Conservation (phyloP, 2,329 filamentous ascomycete genomes). For the Sporothrix phasma region DNA sequence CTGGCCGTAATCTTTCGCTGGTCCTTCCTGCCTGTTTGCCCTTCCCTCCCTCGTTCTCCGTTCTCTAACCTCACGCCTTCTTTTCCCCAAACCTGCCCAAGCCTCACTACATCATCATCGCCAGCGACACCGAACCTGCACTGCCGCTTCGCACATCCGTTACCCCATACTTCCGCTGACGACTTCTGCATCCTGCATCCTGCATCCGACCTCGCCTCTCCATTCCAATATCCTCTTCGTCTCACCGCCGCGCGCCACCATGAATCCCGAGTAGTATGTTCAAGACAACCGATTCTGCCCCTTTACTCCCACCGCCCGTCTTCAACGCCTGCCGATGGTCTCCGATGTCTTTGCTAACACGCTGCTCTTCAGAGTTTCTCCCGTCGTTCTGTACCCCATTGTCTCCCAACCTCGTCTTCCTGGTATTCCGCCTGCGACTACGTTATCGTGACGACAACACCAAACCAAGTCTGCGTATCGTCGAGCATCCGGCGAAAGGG, state of each 20-base stretch:
- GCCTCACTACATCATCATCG: background rate
- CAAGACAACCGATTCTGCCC: constrained; percentile 11
- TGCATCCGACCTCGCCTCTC: background rate
- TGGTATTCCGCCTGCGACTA: background rate
- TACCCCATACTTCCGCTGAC: background rate
- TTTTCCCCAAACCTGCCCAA: background rate
- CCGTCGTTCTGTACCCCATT: background rate
- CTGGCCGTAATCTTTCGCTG: background rate
- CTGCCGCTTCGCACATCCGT: background rate
- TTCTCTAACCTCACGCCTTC: constrained; percentile 5
- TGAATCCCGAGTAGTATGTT: constrained; percentile 84
- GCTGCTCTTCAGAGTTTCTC: constrained; percentile 10
- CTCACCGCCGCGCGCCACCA: constrained; percentile 39
- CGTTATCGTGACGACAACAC: background rate
- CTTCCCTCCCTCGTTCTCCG: constrained; percentile 9
- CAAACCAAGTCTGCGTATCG: background rate
- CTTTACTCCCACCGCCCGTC: background rate
- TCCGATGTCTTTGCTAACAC: background rate
- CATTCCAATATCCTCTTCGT: background rate
- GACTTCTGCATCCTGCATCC: background rate
- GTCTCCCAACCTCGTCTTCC: background rate
- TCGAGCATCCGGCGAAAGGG: background rate
- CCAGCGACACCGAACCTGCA: background rate
- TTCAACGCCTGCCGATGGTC: background rate
- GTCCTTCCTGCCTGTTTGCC: background rate